Evolutionary conservation across 2,329 filamentous ascomycete species (phyloP).

Genomic region (Colletotrichum salicis): DNA sequence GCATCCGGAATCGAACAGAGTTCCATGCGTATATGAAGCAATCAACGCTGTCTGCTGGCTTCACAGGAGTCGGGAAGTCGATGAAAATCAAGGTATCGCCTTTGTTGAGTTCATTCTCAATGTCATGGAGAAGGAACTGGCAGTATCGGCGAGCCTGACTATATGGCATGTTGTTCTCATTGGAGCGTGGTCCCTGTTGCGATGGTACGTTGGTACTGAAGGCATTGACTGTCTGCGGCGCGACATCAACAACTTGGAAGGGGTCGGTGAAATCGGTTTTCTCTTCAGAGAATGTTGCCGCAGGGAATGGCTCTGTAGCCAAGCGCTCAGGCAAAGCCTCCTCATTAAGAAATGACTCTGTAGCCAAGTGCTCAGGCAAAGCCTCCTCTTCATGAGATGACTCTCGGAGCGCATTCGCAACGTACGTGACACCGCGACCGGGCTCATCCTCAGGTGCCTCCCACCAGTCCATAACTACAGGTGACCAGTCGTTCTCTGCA

Average conservation of each 20-base stretch:
- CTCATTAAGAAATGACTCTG: background rate
- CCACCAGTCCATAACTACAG: background rate
- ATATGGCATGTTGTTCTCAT: constrained; percentile 10
- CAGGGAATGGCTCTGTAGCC: too few species aligned
- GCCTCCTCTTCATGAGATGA: background rate
- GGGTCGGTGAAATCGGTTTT: background rate
- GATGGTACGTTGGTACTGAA: background rate
- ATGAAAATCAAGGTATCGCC: constrained; percentile 60
- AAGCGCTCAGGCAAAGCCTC: too few species aligned
- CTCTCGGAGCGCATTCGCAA: background rate
- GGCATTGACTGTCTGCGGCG: background rate
- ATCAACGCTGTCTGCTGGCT: constrained; percentile 39
- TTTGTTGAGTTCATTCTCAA: constrained; percentile 35
- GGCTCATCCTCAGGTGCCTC: background rate
- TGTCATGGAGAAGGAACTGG: constrained; percentile 35
- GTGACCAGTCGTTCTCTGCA: background rate
- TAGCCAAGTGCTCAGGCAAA: too few species aligned
- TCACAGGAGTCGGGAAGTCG: constrained; percentile 45
- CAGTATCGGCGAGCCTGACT: constrained; percentile 10
- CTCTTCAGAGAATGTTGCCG: background rate
- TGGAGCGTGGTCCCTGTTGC: background rate
- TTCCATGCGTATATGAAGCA: constrained; percentile 49
- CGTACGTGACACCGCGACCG: background rate
- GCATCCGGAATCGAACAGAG: constrained; percentile 54
- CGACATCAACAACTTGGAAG: background rate